Conservation (phyloP, 2,329 filamentous ascomycete species). For the Phyllosticta citriasiana region DNA sequence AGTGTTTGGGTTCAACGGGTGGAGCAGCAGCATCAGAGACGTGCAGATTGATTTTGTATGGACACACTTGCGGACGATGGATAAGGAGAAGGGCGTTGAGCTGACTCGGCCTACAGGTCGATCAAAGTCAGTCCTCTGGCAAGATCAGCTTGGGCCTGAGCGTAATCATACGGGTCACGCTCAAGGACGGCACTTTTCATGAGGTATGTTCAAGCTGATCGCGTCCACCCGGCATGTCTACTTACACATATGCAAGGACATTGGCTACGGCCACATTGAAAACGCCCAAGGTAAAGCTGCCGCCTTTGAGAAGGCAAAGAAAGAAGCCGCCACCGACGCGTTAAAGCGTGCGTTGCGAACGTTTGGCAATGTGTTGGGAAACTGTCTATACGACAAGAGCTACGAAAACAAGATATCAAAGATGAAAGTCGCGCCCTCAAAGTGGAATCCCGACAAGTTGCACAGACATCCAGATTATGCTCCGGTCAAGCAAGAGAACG, state of each 20-base stretch:
- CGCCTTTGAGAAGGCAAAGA: constrained; percentile 97
- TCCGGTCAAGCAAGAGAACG: constrained; percentile 26
- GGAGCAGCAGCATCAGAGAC: constrained; percentile 92
- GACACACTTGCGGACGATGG: constrained; percentile 2
- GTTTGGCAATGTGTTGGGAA: constrained; percentile 95
- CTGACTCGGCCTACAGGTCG: constrained; percentile 42
- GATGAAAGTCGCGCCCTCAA: constrained; percentile 68
- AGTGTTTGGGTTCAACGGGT: constrained; percentile 94
- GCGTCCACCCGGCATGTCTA: neutral
- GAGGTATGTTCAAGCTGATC: constrained; percentile 42
- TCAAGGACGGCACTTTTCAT: constrained; percentile 91
- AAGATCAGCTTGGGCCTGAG: constrained; percentile 80
- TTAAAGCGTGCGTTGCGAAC: constrained; percentile 81
- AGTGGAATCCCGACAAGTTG: constrained; percentile 68
- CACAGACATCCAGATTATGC: constrained; percentile 71
- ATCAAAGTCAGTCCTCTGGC: constrained; percentile 68
- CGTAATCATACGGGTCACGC: constrained; percentile 79
- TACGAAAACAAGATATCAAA: constrained; percentile 86
- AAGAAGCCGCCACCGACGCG: constrained; percentile 91
- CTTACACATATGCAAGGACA: constrained; percentile 45
- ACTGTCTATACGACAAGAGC: constrained; percentile 95
- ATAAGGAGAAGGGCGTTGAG: neutral
- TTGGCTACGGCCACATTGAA: constrained; percentile 93
- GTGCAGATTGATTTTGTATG: constrained; percentile 83
- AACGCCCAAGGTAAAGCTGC: constrained; percentile 92